Evolutionary conservation across 2,329 filamentous ascomycete genomes (phyloP).

Genomic region (Plenodomus lindquistii): DNA sequence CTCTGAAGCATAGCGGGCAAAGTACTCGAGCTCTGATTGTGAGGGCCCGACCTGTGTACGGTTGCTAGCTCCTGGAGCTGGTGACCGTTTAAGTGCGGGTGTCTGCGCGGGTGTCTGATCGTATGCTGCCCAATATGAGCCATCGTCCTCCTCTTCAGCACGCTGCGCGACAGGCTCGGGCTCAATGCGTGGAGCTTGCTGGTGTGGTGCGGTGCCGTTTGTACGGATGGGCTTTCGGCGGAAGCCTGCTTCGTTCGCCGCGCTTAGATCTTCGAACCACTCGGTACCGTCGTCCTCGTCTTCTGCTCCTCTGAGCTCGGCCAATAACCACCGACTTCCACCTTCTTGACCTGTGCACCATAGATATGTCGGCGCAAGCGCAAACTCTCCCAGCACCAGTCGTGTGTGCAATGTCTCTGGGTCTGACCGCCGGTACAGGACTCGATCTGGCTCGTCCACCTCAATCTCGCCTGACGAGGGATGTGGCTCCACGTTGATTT

Average conservation of each 20-base stretch:
- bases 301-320: constrained; percentile 66
- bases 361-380: constrained; percentile 67
- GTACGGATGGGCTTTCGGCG: constrained; percentile 29
- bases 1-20: constrained; percentile 70
- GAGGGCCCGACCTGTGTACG: constrained; percentile 40
- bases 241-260: constrained; percentile 61
- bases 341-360: constrained; percentile 70
- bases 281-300: constrained; percentile 61
- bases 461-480: constrained; percentile 80
- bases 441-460: constrained; percentile 66
- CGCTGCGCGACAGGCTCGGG: constrained; percentile 7
- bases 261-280: constrained; percentile 61
- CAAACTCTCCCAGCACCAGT: constrained; percentile 64
- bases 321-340: constrained; percentile 71
- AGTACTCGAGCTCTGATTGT: constrained; percentile 70
- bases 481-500: constrained; percentile 73
- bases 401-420: constrained; percentile 74
- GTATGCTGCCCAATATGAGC: constrained; percentile 80
- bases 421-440: constrained; percentile 71
- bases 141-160: constrained; percentile 66
- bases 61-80: constrained; percentile 56
- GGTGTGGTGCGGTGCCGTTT: constrained; percentile 15
- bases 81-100: constrained; percentile 59
- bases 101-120: constrained; percentile 64
- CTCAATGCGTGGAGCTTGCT: constrained; percentile 3